Base-by-base conservation (phyloP, 371 early-diverging fungal genomes). In the Funneliformis caledonium region DNA sequence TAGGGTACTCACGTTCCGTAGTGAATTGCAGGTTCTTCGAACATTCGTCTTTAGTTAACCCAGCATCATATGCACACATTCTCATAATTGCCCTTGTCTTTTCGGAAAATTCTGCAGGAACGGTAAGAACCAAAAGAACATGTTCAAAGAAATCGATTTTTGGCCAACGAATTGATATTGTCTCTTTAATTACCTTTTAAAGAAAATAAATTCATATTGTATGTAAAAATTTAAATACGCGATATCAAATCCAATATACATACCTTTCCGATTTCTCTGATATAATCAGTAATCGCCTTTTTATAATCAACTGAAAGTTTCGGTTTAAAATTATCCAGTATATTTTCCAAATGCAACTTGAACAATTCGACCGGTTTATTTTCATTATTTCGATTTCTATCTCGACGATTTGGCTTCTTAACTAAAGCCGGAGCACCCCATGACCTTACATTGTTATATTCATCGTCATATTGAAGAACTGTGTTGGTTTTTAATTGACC, bases 231-330 rank as follows among this genome's bases (percentile, higher is more conserved):
- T 47, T 47, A 2, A 47, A 37, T 37, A 37, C 26, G 4, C 19
- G 16, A 37, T 37, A 37, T 37, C 1, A 37, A 2, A 37, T 37
- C 3, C 3, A 37, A 37, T 37, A 37, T 37, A 3, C 37, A 0
- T 19, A 56, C 56, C 19, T 43, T 70, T 10, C 70, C 48, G 19
- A 79, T 79, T 79, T 79, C 67, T 31, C 31, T 52, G 9, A 79
- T 11, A 79, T 70, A 79, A 60, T 79, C 80, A 2, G 80, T 79
- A 16, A 79, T 79, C 2, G 80, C 80, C 22, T 50, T 26, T 33
- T 8, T 72, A 4, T 70, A 43, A 50, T 31, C 26, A n/a, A 43
- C 10, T 4, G 80, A 72, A 42, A 79, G 48, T 16, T 22, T 9
- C 14, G 72, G 72, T 47, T 79, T 79, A 26, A 43, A 26, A 7